These are phyloP conservation scores for Penicillium sp. DNA, from an alignment of 2,329 filamentous ascomycete genomes.

Conservation along the genomic window DNA sequence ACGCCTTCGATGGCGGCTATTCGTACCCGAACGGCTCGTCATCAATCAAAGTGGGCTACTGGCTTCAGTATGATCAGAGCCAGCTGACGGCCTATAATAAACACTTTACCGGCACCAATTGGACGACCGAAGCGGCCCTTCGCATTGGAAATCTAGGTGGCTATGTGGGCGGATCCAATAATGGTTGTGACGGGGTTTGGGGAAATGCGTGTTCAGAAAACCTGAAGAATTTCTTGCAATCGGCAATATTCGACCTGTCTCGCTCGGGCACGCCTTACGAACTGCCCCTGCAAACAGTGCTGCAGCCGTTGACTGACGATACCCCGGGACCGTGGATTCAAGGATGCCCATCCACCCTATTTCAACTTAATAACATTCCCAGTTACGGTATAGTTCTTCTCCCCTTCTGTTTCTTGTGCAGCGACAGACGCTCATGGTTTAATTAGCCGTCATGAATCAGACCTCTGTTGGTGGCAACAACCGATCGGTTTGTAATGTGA, in stretches of 20 bases:
- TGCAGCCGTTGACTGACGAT: constrained; percentile 24
- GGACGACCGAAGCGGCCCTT: constrained; percentile 34
- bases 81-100: constrained; percentile 20
- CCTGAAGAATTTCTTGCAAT: constrained; percentile 26
- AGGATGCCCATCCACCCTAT: constrained; percentile 28
- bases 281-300: constrained; percentile 26
- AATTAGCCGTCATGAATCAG: constrained; percentile 31
- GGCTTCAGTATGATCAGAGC: constrained; percentile 30
- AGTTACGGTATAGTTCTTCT: constrained; percentile 26
- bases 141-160: constrained; percentile 35
- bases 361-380: constrained; percentile 31
- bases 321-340: constrained; percentile 19
- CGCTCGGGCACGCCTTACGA: constrained; percentile 24
- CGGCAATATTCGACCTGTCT: constrained; percentile 25
- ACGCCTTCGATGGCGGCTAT: constrained; percentile 29
- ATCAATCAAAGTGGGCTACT: constrained; percentile 34
- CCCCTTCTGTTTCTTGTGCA: not conserved
- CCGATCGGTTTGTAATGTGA: constrained; percentile 22
- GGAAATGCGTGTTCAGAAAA: constrained; percentile 28
- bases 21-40: constrained; percentile 18
- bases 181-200: constrained; percentile 38
- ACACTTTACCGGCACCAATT: constrained; percentile 25
- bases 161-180: constrained; percentile 29
- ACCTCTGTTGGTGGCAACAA: constrained; percentile 6
- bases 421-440: constrained; percentile 1